A percentile compares a stretch with the other conserved stretches of the same genome.
Conservation (phyloP, 495 filamentous ascomycete species). For the Penicillium canariense region DNA sequence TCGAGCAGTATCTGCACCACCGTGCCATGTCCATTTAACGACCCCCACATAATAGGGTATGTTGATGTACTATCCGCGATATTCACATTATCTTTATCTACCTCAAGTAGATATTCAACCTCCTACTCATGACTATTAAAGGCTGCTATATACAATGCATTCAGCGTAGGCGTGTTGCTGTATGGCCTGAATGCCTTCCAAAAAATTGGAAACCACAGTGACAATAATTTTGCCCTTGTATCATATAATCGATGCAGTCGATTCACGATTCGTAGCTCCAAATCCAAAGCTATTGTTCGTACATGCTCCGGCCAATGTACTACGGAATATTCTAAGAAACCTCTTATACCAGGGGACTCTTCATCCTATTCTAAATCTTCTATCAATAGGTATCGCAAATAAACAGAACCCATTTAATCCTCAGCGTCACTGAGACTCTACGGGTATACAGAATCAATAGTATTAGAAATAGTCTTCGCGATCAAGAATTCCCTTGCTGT, state of each 20-base stretch:
- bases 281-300: conserved; percentile 7
- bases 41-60: conserved; percentile 23
- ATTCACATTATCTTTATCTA: conserved; percentile 7
- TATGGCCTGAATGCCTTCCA: conserved; percentile 10
- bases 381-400: conserved; percentile 24
- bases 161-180: conserved; percentile 3
- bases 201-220: conserved; percentile 9
- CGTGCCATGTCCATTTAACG: not conserved
- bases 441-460: conserved; percentile 7
- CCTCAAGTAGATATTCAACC: conserved; percentile 10
- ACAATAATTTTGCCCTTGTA: not conserved
- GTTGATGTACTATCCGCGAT: conserved; percentile 3
- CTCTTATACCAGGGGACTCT: not conserved
- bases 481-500: conserved; percentile 32
- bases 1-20: no score
- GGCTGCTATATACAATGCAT: conserved; percentile 15
- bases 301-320: conserved; percentile 25
- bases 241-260: conserved; percentile 14
- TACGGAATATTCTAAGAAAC: conserved; percentile 25
- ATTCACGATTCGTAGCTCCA: not conserved
- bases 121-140: conserved; percentile 21
- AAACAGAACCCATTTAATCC: conserved; percentile 15
- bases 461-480: not conserved
- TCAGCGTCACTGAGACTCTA: conserved; percentile 13
- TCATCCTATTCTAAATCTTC: conserved; percentile 13